A percentile compares a stretch with the other conserved stretches of the same genome.
These are phyloP conservation scores for Calonectria pteridis DNA, from an alignment of 2,329 filamentous ascomycete genomes.

Conservation along the genomic window DNA sequence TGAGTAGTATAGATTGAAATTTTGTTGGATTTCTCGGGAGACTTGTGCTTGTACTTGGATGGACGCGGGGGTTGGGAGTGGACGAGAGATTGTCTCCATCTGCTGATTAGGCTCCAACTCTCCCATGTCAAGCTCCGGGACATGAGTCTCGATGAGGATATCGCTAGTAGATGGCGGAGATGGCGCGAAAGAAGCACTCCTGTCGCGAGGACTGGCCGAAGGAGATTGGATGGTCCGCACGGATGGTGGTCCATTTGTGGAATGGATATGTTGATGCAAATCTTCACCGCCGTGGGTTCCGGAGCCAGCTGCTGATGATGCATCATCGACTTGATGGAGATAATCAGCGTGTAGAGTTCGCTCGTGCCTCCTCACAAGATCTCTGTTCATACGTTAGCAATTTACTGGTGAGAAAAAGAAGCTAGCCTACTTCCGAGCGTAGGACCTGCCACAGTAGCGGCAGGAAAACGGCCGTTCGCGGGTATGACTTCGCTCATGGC, in stretches of 20 bases:
- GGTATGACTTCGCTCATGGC: background rate
- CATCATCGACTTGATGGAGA: no score
- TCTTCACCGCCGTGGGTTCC: background rate
- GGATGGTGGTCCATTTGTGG: background rate
- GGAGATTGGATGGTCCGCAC: background rate
- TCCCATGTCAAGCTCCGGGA: background rate
- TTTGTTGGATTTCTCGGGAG: background rate
- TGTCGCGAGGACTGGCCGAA: background rate
- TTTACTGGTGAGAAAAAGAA: no score
- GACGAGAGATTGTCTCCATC: background rate
- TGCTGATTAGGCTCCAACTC: background rate
- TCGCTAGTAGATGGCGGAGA: background rate
- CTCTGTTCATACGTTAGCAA: background rate
- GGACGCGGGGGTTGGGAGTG: background rate
- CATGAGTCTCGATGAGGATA: background rate
- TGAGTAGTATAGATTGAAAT: background rate
- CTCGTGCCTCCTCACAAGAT: background rate
- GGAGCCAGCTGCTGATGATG: background rate
- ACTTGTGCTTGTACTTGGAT: background rate
- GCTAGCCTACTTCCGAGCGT: background rate
- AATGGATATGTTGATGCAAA: background rate
- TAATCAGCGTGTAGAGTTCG: background rate
- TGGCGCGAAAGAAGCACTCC: background rate
- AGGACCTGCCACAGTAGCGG: background rate
- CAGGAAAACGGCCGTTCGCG: background rate